Percentiles rank a stretch among this genome's conserved stretches.
These are phyloP conservation scores for Aspergillus pseudoviridinutans DNA, from an alignment of 2,329 filamentous ascomycete species.

Conservation along the genomic window DNA sequence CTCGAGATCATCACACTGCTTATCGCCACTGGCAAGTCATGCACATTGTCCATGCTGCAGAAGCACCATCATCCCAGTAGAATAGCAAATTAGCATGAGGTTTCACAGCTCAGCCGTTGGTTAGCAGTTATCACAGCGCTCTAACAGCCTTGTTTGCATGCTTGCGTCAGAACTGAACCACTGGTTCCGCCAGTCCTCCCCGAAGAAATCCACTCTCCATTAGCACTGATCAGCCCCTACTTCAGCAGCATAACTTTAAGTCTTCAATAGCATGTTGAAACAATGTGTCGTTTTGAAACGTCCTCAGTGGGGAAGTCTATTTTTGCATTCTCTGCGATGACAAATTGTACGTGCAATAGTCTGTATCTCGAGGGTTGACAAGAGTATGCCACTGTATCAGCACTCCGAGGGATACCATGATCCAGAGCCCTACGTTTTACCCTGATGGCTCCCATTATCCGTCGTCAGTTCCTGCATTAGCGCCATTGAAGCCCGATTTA, in stretches of 20 bases:
- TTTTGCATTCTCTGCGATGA: no score
- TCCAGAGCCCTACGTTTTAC: slow-evolving; percentile 6
- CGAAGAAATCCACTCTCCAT: no score
- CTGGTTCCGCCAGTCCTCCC: no score
- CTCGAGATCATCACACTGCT: background rate
- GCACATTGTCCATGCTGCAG: background rate
- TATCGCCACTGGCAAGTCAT: background rate
- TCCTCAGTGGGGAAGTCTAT: no score
- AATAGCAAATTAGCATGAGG: background rate
- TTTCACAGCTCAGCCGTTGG: background rate
- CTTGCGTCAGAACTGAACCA: no score
- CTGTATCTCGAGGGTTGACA: no score
- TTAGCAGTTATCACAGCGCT: background rate
- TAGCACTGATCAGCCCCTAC: no score
- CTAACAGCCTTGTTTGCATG: background rate
- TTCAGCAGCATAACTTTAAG: no score
- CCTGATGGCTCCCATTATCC: slow-evolving; percentile 8
- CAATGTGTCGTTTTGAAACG: no score
- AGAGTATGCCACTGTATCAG: no score
- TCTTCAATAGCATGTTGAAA: no score
- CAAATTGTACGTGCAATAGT: no score
- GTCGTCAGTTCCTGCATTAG: slow-evolving; percentile 38
- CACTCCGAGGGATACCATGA: slow-evolving; percentile 6
- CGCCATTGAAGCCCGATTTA: slow-evolving; percentile 19
- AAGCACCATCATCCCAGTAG: background rate